phyloP scores from a whole-genome alignment of 768 basidiomycete species.

The Fibroporia radiculosa region DNA sequence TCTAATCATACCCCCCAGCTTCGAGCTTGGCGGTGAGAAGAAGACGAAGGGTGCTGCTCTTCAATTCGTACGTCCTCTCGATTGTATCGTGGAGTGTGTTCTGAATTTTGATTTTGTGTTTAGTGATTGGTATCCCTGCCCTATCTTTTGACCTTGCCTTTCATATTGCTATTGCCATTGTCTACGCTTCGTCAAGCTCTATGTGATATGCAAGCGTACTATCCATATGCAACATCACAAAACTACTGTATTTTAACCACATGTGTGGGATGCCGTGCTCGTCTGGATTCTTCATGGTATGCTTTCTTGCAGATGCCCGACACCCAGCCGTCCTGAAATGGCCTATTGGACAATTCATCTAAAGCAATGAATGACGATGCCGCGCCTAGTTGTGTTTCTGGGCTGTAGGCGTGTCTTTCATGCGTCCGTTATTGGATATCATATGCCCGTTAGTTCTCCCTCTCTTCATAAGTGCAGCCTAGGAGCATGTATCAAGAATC shows the following conservation, averaged over 20 bases:
- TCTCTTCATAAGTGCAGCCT: too few species aligned
- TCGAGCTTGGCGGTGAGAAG: conserved; percentile 99
- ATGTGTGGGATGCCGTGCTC: too few species aligned
- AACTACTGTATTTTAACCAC: background rate
- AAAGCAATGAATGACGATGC: too few species aligned
- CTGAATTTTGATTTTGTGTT: background rate
- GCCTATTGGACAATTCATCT: too few species aligned
- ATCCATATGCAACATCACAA: conserved; percentile 18
- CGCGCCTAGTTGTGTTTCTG: too few species aligned
- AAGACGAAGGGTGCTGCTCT: conserved; percentile 98
- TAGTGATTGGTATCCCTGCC: conserved; percentile 14
- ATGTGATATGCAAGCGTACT: conserved; percentile 22
- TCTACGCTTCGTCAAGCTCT: conserved; percentile 15
- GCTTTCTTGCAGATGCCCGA: too few species aligned
- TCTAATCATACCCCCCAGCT: conserved; percentile 38
- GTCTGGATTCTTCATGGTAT: too few species aligned
- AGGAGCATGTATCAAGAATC: too few species aligned
- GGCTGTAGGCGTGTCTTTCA: too few species aligned
- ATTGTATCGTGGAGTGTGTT: background rate
- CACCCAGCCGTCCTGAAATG: too few species aligned
- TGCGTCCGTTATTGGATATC: too few species aligned
- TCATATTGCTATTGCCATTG: conserved; percentile 11
- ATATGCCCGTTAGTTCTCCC: too few species aligned
- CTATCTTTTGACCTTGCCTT: conserved; percentile 12
- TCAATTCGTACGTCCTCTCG: conserved; percentile 67